Evolutionary conservation across 2,329 filamentous ascomycete genomes (phyloP).

Genomic region (Ambrosiella xylebori): DNA sequence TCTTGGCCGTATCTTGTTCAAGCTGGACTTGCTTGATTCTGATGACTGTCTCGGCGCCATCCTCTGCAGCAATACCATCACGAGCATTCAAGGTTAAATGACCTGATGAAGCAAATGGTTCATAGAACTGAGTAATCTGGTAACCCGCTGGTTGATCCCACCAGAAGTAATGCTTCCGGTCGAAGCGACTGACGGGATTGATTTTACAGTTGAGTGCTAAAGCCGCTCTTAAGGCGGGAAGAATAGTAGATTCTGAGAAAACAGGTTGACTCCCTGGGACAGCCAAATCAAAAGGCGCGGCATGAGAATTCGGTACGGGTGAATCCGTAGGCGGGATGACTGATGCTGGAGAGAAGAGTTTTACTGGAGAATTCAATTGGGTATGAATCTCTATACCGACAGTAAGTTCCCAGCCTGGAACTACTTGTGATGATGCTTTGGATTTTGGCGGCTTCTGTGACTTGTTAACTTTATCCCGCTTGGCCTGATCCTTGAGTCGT

Average conservation of each 20-base stretch:
- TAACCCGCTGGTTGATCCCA: slow-evolving; percentile 95
- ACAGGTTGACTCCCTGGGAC: slow-evolving; percentile 76
- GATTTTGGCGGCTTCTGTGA: slow-evolving; percentile 26
- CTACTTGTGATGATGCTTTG: slow-evolving; percentile 30
- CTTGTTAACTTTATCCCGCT: slow-evolving; percentile 50
- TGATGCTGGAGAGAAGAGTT: slow-evolving; percentile 71
- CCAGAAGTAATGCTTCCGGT: slow-evolving; percentile 97
- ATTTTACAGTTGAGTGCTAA: slow-evolving; percentile 68
- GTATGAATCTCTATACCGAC: slow-evolving; percentile 96
- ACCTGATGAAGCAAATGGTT: slow-evolving; percentile 53
- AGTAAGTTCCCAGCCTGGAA: slow-evolving; percentile 72
- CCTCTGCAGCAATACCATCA: slow-evolving; percentile 63
- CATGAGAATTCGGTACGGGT: slow-evolving; percentile 56
- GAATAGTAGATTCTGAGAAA: slow-evolving; percentile 66
- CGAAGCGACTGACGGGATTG: slow-evolving; percentile 64
- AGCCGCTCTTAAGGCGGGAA: slow-evolving; percentile 82
- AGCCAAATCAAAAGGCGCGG: slow-evolving; percentile 74
- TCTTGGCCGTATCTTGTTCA: slow-evolving; percentile 96
- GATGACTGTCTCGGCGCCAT: slow-evolving; percentile 52
- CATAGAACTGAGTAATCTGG: slow-evolving; percentile 94
- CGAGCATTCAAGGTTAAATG: slow-evolving; percentile 50
- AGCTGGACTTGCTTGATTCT: slow-evolving; percentile 90
- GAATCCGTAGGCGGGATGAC: slow-evolving; percentile 24
- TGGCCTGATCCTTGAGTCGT: slow-evolving; percentile 53
- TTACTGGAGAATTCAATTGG: slow-evolving; percentile 73